Conservation (phyloP, 495 filamentous ascomycete genomes). For the Filosporella fistucella region DNA sequence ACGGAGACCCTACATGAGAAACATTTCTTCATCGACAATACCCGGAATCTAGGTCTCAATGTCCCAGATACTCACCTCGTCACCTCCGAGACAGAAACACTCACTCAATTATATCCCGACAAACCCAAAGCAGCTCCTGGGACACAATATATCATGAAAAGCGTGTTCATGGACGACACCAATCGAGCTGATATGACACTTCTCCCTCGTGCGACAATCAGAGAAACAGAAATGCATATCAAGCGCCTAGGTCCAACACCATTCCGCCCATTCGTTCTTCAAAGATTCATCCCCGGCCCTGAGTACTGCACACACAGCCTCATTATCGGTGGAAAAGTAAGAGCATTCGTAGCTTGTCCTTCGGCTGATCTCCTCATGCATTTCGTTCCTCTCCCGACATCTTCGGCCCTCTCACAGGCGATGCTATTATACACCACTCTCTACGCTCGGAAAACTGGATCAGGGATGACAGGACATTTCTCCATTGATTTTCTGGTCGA, state of each 20-base stretch:
- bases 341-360: slow-evolving; percentile 60
- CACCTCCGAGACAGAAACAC: slow-evolving; percentile 45
- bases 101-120: slow-evolving; percentile 42
- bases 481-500: slow-evolving; percentile 62
- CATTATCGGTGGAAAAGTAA: slow-evolving; percentile 53
- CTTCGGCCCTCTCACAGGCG: slow-evolving; percentile 46
- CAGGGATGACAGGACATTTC: slow-evolving; percentile 62
- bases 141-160: slow-evolving; percentile 57
- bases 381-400: slow-evolving; percentile 50
- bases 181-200: slow-evolving; percentile 41
- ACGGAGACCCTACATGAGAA: slow-evolving; percentile 53
- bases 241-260: slow-evolving; percentile 49
- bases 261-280: slow-evolving; percentile 59
- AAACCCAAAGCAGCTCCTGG: slow-evolving; percentile 23
- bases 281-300: slow-evolving; percentile 58
- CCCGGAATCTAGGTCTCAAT: slow-evolving; percentile 44
- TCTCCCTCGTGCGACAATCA: slow-evolving; percentile 48
- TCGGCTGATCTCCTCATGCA: slow-evolving; percentile 54
- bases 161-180: slow-evolving; percentile 44
- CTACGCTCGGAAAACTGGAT: slow-evolving; percentile 39
- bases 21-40: slow-evolving; percentile 51
- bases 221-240: slow-evolving; percentile 49
- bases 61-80: slow-evolving; percentile 57
- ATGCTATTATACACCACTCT: slow-evolving; percentile 57
- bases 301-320: slow-evolving; percentile 70